A percentile compares a stretch with the other conserved stretches of the same genome.
Conservation (phyloP, 352 stramenopile species). For the Peronospora destructor region DNA sequence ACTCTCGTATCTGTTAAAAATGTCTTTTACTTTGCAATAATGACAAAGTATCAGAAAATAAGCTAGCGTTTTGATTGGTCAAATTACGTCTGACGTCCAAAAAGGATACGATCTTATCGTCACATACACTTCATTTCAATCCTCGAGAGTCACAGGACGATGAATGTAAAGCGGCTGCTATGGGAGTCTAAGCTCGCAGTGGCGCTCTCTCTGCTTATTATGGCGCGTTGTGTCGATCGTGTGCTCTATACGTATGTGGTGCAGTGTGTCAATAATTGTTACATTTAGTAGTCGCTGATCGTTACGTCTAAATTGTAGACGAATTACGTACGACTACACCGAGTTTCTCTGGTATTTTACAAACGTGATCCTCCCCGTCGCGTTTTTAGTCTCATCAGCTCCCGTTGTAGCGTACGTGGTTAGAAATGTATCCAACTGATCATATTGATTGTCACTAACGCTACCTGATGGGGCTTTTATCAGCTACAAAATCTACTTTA, state of each 20-base stretch:
- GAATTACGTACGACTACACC: slow-evolving; percentile 85
- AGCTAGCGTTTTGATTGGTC: not conserved
- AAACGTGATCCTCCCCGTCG: slow-evolving; percentile 73
- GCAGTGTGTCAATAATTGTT: not conserved
- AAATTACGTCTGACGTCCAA: not conserved
- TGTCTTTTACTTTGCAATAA: not conserved
- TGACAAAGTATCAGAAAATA: not conserved
- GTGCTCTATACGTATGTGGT: slow-evolving; percentile 78
- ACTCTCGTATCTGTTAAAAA: not conserved
- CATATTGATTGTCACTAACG: not conserved
- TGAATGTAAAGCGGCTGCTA: slow-evolving; percentile 67
- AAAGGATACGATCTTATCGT: not conserved
- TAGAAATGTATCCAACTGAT: not conserved
- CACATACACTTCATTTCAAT: not conserved
- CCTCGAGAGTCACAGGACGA: slow-evolving; percentile 4
- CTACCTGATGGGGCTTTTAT: not conserved
- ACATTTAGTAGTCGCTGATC: not conserved
- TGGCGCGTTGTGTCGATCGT: slow-evolving; percentile 73
- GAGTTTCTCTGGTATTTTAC: slow-evolving; percentile 85
- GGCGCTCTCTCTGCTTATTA: slow-evolving; percentile 69
- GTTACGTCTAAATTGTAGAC: slow-evolving; percentile 27
- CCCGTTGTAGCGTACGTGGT: slow-evolving; percentile 58
- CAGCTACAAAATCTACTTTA: slow-evolving; percentile 81
- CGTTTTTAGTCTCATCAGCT: slow-evolving; percentile 68
- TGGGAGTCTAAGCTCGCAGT: slow-evolving; percentile 83